Base-by-base conservation (phyloP, 2,329 filamentous ascomycete species). In the Capronia epimyces region DNA sequence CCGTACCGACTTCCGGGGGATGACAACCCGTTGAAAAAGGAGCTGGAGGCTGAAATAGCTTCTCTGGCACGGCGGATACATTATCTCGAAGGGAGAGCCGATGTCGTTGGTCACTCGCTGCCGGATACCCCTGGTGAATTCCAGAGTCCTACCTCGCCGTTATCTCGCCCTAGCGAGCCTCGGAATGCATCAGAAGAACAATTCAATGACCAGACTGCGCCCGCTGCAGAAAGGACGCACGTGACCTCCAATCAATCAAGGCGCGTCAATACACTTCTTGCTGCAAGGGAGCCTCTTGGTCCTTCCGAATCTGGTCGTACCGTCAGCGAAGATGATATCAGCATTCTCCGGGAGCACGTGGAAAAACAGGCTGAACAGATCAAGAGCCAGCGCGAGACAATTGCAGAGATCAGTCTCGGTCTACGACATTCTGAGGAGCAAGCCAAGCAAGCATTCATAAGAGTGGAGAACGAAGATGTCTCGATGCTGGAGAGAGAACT, bases 321-420 rank as follows among this genome's bases (percentile, higher is more conserved):
- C 87, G 63, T 66, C 34, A 87, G 83, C 62, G 86, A 89, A 65
- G 85, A 91, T 71, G 87, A 91, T 67, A 84, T 95, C 62, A 83
- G 85, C 69, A 86, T 87, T 58, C 77, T 96, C 60, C 85, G 86
- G 63, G 89, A 95, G 63, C 89, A 95, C 70, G 86, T 97, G 57
- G 87, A 94, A 66, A 88, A 90, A 67, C 89, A 97, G 73, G 90
- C 90, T 50, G 89, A 94, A 68, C 82, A 95, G 66, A 89, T 96
- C 63, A 84, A 88, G 69, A 87, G 80, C 63, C 90, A 95, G 69
- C 86, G 87, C 62, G 82, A 89, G 61, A 87, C 93, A 70, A 86
- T 95, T 57, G 84, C 85, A 53, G 85, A 84, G 64, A 87, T 96
- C 58, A 89, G 89, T 63, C 84, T 87, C 53, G 88, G 95, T 69